These are phyloP conservation scores for Bisporella sp. DNA, from an alignment of 2,329 filamentous ascomycete genomes.

Conservation along the genomic window DNA sequence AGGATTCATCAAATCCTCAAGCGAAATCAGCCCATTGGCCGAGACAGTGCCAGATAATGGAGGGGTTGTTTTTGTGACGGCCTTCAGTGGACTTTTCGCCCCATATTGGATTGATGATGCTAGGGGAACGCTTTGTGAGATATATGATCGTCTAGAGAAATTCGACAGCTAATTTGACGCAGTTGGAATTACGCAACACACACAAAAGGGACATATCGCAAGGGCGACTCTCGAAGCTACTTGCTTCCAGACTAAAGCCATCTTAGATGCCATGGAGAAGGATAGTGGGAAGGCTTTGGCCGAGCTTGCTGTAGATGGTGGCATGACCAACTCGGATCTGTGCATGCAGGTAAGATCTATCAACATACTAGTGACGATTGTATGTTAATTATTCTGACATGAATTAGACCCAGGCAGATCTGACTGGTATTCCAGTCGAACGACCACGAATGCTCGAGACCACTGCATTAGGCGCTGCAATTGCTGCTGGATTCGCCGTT, in stretches of 20 bases:
- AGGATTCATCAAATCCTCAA: conserved; percentile 52
- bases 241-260: conserved; percentile 69
- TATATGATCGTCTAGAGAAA: no score
- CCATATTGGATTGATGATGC: conserved; percentile 74
- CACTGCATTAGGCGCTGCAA: conserved; percentile 73
- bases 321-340: conserved; percentile 65
- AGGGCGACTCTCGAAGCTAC: conserved; percentile 66
- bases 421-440: conserved; percentile 72
- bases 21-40: conserved; percentile 58
- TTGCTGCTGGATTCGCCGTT: conserved; percentile 73
- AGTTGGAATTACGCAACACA: conserved; percentile 54
- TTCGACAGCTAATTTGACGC: no score
- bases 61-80: conserved; percentile 63
- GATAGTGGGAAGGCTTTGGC: conserved; percentile 59
- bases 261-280: conserved; percentile 65
- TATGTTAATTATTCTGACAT: background rate
- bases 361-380: conserved; percentile 33
- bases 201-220: conserved; percentile 63
- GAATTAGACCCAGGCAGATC: conserved; percentile 42
- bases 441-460: conserved; percentile 79
- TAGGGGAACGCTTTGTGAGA: conserved; percentile 57
- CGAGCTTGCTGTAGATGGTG: conserved; percentile 62
- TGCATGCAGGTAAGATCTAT: conserved; percentile 43
- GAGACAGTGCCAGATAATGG: conserved; percentile 59
- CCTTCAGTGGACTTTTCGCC: conserved; percentile 66